These are phyloP conservation scores for Pelargonium fulgidum DNA, from an alignment of 441 rosid species.

Conservation along the genomic window DNA sequence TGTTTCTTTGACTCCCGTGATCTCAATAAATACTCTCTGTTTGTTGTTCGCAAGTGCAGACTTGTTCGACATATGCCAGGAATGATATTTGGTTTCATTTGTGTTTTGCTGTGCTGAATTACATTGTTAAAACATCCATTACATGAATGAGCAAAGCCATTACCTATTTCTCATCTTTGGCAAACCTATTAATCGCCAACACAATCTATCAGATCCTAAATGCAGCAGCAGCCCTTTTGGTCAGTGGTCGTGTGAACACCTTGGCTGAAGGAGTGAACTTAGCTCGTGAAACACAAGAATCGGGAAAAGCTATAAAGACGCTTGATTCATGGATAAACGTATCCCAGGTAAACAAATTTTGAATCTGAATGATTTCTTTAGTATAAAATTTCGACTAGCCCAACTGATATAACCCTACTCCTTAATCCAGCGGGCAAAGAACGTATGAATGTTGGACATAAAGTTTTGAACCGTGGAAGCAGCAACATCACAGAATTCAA, in stretches of 20 bases:
- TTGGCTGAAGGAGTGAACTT: constrained; percentile 61
- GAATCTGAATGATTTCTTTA: not conserved
- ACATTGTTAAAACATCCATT: no score
- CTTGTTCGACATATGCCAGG: no score
- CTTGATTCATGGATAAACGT: constrained; percentile 55
- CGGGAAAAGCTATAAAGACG: constrained; percentile 66
- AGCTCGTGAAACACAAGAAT: constrained; percentile 66
- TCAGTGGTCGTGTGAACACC: constrained; percentile 45
- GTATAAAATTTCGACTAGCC: constrained; percentile 1
- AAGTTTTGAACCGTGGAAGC: not conserved
- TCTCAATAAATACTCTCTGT: no score
- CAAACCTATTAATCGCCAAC: not conserved
- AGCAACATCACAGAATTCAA: not conserved
- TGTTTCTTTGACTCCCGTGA: constrained; percentile 30
- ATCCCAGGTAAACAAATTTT: constrained; percentile 40
- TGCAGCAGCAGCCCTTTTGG: constrained; percentile 87
- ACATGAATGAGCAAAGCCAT: no score
- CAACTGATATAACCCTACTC: not conserved
- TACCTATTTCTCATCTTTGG: not conserved
- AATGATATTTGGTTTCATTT: no score
- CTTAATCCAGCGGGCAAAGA: not conserved
- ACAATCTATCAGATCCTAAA: constrained; percentile 56
- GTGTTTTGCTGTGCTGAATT: no score
- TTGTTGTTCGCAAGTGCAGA: not conserved
- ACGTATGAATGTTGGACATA: not conserved